Percentiles rank a stretch among this genome's conserved stretches.
Evolutionary conservation across 2,329 filamentous ascomycete genomes (phyloP).

Genomic region (Alternaria longipes): DNA sequence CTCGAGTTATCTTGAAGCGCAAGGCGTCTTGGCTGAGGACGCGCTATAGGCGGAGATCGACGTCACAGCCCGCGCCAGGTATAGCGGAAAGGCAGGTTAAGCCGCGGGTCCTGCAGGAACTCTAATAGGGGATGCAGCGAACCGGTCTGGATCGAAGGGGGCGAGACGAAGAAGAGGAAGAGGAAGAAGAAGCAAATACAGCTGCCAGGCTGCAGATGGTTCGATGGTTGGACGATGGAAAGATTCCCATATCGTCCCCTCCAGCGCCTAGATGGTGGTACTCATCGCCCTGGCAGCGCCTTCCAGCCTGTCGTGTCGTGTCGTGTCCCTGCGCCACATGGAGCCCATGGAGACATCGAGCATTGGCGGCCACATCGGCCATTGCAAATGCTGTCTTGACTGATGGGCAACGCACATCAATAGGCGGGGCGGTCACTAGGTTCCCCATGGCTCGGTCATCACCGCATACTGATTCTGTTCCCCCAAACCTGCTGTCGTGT

Average conservation of each 20-base stretch:
- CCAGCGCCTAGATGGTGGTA: neutral
- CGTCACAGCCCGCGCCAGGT: conserved; percentile 18
- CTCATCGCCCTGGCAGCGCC: neutral
- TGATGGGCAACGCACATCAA: neutral
- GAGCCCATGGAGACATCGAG: neutral
- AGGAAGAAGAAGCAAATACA: neutral
- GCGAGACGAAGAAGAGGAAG: conserved; percentile 4
- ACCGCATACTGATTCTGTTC: conserved; percentile 21
- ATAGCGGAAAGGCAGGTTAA: conserved; percentile 11
- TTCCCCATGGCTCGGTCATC: conserved; percentile 10
- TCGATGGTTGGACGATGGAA: neutral
- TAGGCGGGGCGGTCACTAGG: neutral
- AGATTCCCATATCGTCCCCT: too few species aligned
- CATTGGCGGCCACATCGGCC: neutral
- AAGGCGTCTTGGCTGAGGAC: conserved; percentile 22
- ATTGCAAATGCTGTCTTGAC: conserved; percentile 2
- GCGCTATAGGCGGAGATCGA: conserved; percentile 16
- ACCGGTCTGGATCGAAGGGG: neutral
- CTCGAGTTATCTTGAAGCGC: conserved; percentile 32
- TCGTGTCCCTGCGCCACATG: neutral
- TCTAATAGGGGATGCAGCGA: neutral
- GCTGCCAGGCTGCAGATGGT: neutral
- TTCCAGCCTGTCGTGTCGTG: neutral
- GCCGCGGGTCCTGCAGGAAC: conserved; percentile 1
- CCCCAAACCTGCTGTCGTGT: conserved; percentile 20